phyloP scores from a whole-genome alignment of 2,329 filamentous ascomycete genomes.

The Paramyrothecium roridum region DNA sequence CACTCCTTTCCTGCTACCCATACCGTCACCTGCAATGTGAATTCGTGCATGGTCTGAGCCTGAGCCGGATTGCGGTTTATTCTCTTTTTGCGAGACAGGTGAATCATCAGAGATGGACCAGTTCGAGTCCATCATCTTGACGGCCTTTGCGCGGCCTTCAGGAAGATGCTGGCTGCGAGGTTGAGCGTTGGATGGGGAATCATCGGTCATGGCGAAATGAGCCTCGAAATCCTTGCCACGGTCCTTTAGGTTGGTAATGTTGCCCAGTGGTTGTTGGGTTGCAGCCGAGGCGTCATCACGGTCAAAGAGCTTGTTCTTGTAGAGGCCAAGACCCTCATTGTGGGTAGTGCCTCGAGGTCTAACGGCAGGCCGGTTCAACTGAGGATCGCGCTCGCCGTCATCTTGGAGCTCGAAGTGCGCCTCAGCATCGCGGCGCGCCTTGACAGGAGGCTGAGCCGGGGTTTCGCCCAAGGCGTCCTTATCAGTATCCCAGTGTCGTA shows the following conservation, averaged over 20 bases:
- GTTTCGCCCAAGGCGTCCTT: constrained; percentile 50
- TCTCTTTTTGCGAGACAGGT: constrained; percentile 50
- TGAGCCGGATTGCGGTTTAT: constrained; percentile 43
- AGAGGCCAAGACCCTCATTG: constrained; percentile 67
- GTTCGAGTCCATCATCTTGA: constrained; percentile 70
- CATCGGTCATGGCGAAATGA: constrained; percentile 75
- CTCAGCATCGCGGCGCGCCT: constrained; percentile 75
- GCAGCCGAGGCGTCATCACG: constrained; percentile 45
- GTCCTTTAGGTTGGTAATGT: constrained; percentile 70
- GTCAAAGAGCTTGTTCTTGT: constrained; percentile 72
- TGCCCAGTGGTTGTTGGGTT: constrained; percentile 50
- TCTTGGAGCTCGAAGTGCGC: constrained; percentile 83
- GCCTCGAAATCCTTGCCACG: constrained; percentile 73
- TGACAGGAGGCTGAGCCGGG: constrained; percentile 56
- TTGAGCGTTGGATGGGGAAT: constrained; percentile 49
- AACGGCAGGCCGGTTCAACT: constrained; percentile 40
- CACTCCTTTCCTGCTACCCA: constrained; percentile 57
- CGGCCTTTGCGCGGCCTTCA: constrained; percentile 63
- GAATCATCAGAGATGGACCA: constrained; percentile 57
- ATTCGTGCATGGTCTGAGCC: constrained; percentile 33
- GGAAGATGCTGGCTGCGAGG: constrained; percentile 40
- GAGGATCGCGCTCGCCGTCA: constrained; percentile 58
- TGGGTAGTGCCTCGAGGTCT: constrained; percentile 52
- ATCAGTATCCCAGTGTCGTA: constrained; percentile 77
- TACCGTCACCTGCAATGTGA: constrained; percentile 57